A percentile compares a stretch with the other conserved stretches of the same genome.
Conservation (phyloP, 495 filamentous ascomycete genomes). For the Jackrogersella minutella region DNA sequence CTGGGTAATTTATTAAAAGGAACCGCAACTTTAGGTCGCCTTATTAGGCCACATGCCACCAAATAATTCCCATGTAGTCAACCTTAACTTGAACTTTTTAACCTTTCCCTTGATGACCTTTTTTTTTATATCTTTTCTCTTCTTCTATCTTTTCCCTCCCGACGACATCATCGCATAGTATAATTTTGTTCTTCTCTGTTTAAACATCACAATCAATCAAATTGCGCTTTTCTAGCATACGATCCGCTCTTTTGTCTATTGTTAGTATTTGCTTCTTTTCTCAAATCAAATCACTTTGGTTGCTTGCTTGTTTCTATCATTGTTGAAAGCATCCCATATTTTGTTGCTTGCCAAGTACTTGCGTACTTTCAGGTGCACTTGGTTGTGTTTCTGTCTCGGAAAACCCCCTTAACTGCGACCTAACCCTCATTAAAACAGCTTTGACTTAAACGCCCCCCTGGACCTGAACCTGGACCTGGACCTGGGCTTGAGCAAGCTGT, state of each 20-base stretch:
- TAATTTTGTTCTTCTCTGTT: neutral
- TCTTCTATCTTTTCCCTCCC: slow-evolving; percentile 4
- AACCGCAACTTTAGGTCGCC: slow-evolving; percentile 17
- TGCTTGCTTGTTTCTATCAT: neutral
- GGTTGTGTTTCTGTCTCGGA: slow-evolving; percentile 27
- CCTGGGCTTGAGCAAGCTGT: neutral
- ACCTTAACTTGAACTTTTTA: slow-evolving; percentile 7
- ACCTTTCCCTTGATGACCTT: slow-evolving; percentile 2
- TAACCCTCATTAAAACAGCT: too few species aligned
- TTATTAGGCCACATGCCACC: slow-evolving; percentile 41
- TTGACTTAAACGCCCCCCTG: too few species aligned
- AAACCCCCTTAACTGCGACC: too few species aligned
- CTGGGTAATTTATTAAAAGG: slow-evolving; percentile 40
- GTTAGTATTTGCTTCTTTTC: slow-evolving; percentile 10
- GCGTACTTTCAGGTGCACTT: too few species aligned
- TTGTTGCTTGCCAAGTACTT: neutral
- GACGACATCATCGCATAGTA: slow-evolving; percentile 10
- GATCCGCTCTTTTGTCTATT: slow-evolving; percentile 9
- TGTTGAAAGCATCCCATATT: too few species aligned
- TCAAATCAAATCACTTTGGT: neutral
- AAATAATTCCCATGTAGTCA: slow-evolving; percentile 20
- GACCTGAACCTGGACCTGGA: neutral
- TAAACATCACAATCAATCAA: too few species aligned
- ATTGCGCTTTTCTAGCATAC: slow-evolving; percentile 1
- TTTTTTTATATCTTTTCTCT: neutral